Conservation (phyloP, 768 basidiomycete species). For the Leucocoprinus leucothites region DNA sequence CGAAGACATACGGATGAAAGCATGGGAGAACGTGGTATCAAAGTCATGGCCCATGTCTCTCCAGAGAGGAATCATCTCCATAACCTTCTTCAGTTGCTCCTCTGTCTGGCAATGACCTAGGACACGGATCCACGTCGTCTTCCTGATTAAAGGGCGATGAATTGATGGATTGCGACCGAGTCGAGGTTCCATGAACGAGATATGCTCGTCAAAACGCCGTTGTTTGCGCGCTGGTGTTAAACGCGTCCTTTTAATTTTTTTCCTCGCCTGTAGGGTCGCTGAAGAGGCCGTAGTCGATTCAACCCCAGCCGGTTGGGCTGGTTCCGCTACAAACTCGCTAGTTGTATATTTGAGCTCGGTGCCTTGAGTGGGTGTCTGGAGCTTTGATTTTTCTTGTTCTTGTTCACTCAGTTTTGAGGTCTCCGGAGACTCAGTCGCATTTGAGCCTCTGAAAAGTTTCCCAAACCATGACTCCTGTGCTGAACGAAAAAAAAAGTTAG, state of each 20-base stretch:
- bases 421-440: background rate
- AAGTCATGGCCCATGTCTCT: conserved; percentile 41
- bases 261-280: background rate
- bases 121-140: conserved; percentile 47
- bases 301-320: background rate
- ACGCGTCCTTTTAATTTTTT: conserved; percentile 16
- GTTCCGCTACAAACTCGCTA: background rate
- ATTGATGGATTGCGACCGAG: conserved; percentile 36
- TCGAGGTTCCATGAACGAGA: conserved; percentile 33
- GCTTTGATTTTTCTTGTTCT: background rate
- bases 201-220: conserved; percentile 30
- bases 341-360: background rate
- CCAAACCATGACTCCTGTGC: conserved; percentile 1
- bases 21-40: conserved; percentile 35
- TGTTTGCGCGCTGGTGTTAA: conserved; percentile 29
- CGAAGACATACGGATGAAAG: conserved; percentile 50
- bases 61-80: conserved; percentile 48
- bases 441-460: background rate
- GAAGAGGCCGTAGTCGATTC: background rate
- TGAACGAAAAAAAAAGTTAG: background rate
- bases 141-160: conserved; percentile 33
- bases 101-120: conserved; percentile 47
- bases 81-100: conserved; percentile 46
- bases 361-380: background rate
- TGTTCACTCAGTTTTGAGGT: background rate